A percentile compares a stretch with the other conserved stretches of the same genome.
Conservation (phyloP, 2,329 filamentous ascomycete species). For the Cytospora piceae region DNA sequence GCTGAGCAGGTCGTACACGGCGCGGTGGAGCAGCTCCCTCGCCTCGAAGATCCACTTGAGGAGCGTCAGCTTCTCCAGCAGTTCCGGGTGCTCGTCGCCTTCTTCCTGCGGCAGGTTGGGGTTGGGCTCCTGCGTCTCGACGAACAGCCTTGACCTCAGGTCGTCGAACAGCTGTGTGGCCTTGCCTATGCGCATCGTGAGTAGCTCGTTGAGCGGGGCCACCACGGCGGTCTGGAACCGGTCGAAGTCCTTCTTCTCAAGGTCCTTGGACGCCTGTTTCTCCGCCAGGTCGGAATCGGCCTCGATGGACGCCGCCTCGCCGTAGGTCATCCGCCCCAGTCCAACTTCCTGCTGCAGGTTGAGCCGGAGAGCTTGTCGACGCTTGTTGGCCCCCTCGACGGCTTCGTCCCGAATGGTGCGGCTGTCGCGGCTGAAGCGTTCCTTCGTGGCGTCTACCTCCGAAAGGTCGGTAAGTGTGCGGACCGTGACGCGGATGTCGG, state of each 20-base stretch:
- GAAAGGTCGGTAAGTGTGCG: constrained; percentile 73
- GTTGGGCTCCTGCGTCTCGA: constrained; percentile 67
- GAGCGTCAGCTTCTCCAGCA: constrained; percentile 90
- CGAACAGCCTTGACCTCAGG: constrained; percentile 72
- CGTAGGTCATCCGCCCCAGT: constrained; percentile 77
- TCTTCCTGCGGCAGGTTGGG: constrained; percentile 91
- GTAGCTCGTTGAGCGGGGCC: constrained; percentile 78
- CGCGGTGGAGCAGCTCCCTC: constrained; percentile 83
- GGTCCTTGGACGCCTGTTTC: constrained; percentile 68
- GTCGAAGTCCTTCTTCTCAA: constrained; percentile 81
- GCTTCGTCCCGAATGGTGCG: constrained; percentile 63
- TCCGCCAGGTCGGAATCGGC: constrained; percentile 74
- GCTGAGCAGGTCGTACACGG: constrained; percentile 81
- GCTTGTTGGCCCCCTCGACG: constrained; percentile 51
- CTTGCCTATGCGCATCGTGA: constrained; percentile 74
- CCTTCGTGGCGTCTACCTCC: constrained; percentile 71
- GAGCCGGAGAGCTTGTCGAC: constrained; percentile 67
- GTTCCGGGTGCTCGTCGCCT: constrained; percentile 90
- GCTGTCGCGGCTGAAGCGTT: constrained; percentile 60
- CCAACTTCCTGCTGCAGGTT: constrained; percentile 81
- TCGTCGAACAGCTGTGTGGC: constrained; percentile 79
- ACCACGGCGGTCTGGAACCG: constrained; percentile 81
- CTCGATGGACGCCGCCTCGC: constrained; percentile 81
- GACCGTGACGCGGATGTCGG: constrained; percentile 73
- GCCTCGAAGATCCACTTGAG: constrained; percentile 97